phyloP scores from a whole-genome alignment of 2,329 filamentous ascomycete species.

The Ambrosiella xylebori region DNA sequence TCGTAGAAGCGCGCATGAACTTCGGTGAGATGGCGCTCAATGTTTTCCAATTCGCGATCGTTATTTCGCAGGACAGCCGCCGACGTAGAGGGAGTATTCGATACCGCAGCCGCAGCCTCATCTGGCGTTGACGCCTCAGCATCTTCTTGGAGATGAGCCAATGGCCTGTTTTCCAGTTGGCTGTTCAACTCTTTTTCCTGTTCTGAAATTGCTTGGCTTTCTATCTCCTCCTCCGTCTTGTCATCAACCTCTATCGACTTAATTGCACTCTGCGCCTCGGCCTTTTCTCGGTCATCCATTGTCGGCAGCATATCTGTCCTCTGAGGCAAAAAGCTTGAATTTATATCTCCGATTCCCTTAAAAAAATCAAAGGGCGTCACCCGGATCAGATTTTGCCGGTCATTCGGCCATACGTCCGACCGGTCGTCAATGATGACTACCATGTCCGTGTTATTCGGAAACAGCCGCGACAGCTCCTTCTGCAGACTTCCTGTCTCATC shows the following conservation, averaged over 20 bases:
- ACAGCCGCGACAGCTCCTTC: conserved; percentile 79
- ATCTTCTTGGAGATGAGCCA: conserved; percentile 83
- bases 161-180: conserved; percentile 72
- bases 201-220: conserved; percentile 36
- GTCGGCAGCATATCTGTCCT: conserved; percentile 34
- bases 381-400: conserved; percentile 83
- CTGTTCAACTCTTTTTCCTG: conserved; percentile 78
- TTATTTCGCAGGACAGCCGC: conserved; percentile 57
- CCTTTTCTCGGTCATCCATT: neutral
- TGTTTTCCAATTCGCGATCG: conserved; percentile 61
- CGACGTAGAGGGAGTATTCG: conserved; percentile 27
- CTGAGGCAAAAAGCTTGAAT: conserved; percentile 89
- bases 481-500: conserved; percentile 92
- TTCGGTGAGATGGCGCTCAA: conserved; percentile 57
- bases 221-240: conserved; percentile 38
- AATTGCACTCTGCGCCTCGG: conserved; percentile 11
- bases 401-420: conserved; percentile 84
- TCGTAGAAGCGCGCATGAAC: conserved; percentile 72
- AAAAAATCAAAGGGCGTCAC: conserved; percentile 96
- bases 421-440: conserved; percentile 97
- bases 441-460: conserved; percentile 97
- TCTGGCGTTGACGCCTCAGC: conserved; percentile 56
- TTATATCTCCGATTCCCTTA: conserved; percentile 95
- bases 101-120: conserved; percentile 16
- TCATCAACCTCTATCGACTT: neutral